A percentile compares a stretch with the other conserved stretches of the same genome.
These are phyloP conservation scores for Serendipita sp. DNA, from an alignment of 768 basidiomycete species.

Conservation along the genomic window DNA sequence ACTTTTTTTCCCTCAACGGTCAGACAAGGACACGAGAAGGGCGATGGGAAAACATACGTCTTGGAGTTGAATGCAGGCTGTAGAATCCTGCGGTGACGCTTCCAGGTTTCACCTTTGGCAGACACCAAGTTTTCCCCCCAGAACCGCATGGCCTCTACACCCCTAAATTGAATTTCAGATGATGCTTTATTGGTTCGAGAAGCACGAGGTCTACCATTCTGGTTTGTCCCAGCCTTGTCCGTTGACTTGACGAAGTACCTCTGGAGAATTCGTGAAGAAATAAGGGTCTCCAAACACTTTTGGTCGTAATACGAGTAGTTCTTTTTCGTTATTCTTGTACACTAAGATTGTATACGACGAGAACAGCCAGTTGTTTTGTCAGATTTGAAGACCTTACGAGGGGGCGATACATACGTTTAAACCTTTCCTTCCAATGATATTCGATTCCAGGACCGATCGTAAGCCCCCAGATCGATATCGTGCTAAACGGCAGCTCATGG, in stretches of 20 bases:
- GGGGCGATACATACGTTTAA: background rate
- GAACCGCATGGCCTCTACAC: background rate
- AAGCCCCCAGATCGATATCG: too few species aligned
- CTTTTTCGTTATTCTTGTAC: background rate
- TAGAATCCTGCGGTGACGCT: slow-evolving; percentile 14
- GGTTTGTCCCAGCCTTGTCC: background rate
- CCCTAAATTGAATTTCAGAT: background rate
- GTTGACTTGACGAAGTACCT: background rate
- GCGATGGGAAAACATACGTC: slow-evolving; percentile 2
- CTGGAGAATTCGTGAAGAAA: background rate
- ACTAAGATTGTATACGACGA: too few species aligned
- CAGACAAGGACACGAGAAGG: too few species aligned
- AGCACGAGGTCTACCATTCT: background rate
- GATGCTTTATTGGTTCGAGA: background rate
- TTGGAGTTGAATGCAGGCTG: slow-evolving; percentile 14
- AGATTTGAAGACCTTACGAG: background rate
- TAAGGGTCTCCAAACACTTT: background rate
- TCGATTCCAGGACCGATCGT: background rate
- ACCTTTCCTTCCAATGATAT: background rate
- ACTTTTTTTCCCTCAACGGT: too few species aligned
- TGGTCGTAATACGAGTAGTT: background rate
- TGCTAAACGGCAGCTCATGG: too few species aligned
- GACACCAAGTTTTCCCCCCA: slow-evolving; percentile 13
- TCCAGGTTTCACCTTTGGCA: slow-evolving; percentile 12
- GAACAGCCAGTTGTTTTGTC: too few species aligned